Conservation (phyloP, 2,329 filamentous ascomycete genomes). For the Diaporthe ampelina region DNA sequence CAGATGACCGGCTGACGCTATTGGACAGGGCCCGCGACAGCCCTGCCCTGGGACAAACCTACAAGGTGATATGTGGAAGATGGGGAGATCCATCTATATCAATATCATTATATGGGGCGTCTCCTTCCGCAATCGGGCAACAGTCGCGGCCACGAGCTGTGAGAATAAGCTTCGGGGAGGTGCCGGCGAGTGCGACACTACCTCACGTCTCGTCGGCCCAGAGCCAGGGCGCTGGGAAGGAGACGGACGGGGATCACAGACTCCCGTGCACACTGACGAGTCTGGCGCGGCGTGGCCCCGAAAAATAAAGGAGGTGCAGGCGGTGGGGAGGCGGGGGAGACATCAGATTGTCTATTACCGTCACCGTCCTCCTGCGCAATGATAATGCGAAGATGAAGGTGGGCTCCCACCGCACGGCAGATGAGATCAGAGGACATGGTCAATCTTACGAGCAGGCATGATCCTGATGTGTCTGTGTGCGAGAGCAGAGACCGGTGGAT, state of each 20-base stretch:
- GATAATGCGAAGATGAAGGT: neutral
- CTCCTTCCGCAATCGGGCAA: slow-evolving; percentile 18
- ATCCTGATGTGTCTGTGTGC: slow-evolving; percentile 32
- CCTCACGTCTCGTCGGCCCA: slow-evolving; percentile 32
- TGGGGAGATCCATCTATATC: slow-evolving; percentile 11
- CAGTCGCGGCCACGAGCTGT: neutral
- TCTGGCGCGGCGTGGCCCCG: slow-evolving; percentile 20
- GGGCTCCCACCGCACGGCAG: slow-evolving; percentile 29
- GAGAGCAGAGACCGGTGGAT: slow-evolving; percentile 27
- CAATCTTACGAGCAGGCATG: slow-evolving; percentile 38
- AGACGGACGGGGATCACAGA: slow-evolving; percentile 19
- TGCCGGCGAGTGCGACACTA: slow-evolving; percentile 39
- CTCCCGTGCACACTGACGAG: slow-evolving; percentile 32
- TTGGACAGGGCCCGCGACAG: slow-evolving; percentile 33
- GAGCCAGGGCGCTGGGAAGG: slow-evolving; percentile 38
- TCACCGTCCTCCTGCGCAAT: neutral
- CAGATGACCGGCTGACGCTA: slow-evolving; percentile 27
- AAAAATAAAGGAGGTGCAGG: slow-evolving; percentile 2
- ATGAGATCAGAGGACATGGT: slow-evolving; percentile 19
- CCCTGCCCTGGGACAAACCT: slow-evolving; percentile 32
- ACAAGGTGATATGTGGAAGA: slow-evolving; percentile 12
- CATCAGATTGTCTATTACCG: neutral
- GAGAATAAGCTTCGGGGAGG: slow-evolving; percentile 16
- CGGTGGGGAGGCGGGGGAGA: neutral
- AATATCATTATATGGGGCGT: slow-evolving; percentile 18